Percentiles rank a stretch among this genome's conserved stretches.
These are phyloP conservation scores for Noccaea caerulescens DNA, from an alignment of 345 rosid species.

Conservation along the genomic window DNA sequence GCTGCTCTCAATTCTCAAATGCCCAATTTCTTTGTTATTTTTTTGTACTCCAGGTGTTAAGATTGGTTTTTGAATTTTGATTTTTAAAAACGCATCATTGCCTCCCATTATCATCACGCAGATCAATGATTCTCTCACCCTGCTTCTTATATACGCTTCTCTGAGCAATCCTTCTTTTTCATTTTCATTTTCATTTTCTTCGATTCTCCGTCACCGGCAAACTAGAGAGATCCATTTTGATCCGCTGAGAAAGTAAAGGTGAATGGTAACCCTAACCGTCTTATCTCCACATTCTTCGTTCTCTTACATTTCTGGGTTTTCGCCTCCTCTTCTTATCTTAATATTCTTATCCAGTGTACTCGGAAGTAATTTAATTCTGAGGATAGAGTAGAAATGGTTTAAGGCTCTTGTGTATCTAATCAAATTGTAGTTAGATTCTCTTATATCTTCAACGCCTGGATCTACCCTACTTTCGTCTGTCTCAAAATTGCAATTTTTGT, in stretches of 20 bases:
- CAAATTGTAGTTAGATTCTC: neutral
- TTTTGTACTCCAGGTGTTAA: neutral
- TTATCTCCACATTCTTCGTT: neutral
- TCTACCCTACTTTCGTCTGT: neutral
- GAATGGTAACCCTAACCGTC: neutral
- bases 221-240: slow-evolving; percentile 3
- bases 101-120: slow-evolving; percentile 32
- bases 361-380: neutral
- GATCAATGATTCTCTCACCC: slow-evolving; percentile 36
- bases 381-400: no score
- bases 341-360: neutral
- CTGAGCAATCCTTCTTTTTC: neutral
- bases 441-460: neutral
- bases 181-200: neutral
- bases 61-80: slow-evolving; percentile 26
- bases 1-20: slow-evolving; percentile 15
- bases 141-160: slow-evolving; percentile 37
- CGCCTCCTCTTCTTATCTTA: neutral
- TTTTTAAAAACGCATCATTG: slow-evolving; percentile 31
- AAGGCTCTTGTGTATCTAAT: neutral
- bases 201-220: slow-evolving; percentile 5
- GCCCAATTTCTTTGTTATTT: no score
- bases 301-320: slow-evolving; percentile 9
- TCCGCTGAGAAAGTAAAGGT: slow-evolving; percentile 14
- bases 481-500: neutral